These are phyloP conservation scores for Phytophthora fragariae DNA, from an alignment of 352 stramenopile genomes.

Conservation along the genomic window DNA sequence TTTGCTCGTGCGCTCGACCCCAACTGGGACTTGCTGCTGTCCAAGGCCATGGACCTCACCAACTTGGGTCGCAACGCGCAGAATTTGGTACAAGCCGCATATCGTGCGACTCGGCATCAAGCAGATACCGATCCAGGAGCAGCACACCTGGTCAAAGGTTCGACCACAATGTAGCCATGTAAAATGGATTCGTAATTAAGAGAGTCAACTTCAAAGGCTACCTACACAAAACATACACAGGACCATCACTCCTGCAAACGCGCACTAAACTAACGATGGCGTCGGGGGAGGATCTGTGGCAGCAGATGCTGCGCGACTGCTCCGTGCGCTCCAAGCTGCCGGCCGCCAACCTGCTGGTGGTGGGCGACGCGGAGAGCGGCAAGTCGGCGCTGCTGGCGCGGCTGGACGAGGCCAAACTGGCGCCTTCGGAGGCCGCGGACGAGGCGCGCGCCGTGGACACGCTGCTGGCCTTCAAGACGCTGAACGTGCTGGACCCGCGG, in stretches of 20 bases:
- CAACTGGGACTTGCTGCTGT: slow-evolving; percentile 87
- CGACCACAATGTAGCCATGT: too few relatives aligned
- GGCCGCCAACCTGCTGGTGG: slow-evolving; percentile 68
- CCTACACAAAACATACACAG: background rate
- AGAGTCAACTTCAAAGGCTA: too few relatives aligned
- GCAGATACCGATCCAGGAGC: slow-evolving; percentile 81
- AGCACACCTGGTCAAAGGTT: slow-evolving; percentile 63
- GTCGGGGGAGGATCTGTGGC: slow-evolving; percentile 67
- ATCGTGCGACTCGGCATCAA: slow-evolving; percentile 64
- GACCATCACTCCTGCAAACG: slow-evolving; percentile 5
- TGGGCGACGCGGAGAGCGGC: slow-evolving; percentile 76
- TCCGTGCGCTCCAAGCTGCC: slow-evolving; percentile 82
- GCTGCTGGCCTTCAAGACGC: slow-evolving; percentile 66
- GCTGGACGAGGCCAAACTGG: slow-evolving; percentile 53
- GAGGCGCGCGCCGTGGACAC: slow-evolving; percentile 49
- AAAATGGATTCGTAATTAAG: too few relatives aligned
- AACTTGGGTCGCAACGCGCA: slow-evolving; percentile 67
- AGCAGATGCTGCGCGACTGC: slow-evolving; percentile 85
- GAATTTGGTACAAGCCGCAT: slow-evolving; percentile 79
- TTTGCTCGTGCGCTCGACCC: slow-evolving; percentile 82
- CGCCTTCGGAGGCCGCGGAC: slow-evolving; percentile 15
- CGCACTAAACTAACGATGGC: slow-evolving; percentile 1
- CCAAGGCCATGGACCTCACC: slow-evolving; percentile 84
- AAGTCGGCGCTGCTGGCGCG: slow-evolving; percentile 75
- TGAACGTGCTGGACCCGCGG: slow-evolving; percentile 74